phyloP scores from a whole-genome alignment of 2,329 filamentous ascomycete species.

The Trichophyton simii region DNA sequence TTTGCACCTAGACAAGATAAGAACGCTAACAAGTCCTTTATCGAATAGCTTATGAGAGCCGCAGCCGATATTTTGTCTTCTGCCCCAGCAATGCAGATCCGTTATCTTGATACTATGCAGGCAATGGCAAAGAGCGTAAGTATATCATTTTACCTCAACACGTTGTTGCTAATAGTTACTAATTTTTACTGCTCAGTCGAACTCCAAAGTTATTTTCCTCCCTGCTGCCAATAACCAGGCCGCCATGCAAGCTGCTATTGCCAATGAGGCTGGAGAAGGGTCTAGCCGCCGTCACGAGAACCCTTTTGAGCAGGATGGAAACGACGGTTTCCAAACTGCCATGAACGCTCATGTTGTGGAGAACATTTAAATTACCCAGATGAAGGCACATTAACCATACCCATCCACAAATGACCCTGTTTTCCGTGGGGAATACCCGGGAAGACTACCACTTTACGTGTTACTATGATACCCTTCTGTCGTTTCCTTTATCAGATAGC shows the following conservation, averaged over 20 bases:
- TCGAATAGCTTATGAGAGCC: slow-evolving; percentile 36
- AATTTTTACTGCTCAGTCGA: slow-evolving; percentile 33
- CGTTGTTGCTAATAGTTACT: neutral
- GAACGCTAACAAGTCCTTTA: neutral
- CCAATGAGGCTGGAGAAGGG: slow-evolving; percentile 44
- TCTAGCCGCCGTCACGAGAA: slow-evolving; percentile 36
- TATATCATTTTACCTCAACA: neutral
- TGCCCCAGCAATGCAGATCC: slow-evolving; percentile 94
- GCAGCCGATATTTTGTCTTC: slow-evolving; percentile 86
- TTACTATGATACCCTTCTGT: neutral
- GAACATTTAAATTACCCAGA: slow-evolving; percentile 52
- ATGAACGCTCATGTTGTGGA: slow-evolving; percentile 74
- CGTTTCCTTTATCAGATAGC: neutral
- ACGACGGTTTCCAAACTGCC: slow-evolving; percentile 61
- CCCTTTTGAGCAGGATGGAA: slow-evolving; percentile 23
- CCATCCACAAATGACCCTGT: no score
- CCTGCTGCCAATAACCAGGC: slow-evolving; percentile 49
- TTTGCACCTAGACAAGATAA: neutral
- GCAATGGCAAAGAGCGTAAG: slow-evolving; percentile 77
- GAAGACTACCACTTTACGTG: neutral
- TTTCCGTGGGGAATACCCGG: no score
- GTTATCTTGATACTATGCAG: slow-evolving; percentile 97
- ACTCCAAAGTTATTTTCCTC: slow-evolving; percentile 76
- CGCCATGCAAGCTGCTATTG: slow-evolving; percentile 38
- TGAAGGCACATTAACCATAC: no score